Evolutionary conservation across 352 stramenopile species (phyloP), one percentile per base, ranked within the genome.

Genomic region (Phytophthora tentaculata): DNA sequence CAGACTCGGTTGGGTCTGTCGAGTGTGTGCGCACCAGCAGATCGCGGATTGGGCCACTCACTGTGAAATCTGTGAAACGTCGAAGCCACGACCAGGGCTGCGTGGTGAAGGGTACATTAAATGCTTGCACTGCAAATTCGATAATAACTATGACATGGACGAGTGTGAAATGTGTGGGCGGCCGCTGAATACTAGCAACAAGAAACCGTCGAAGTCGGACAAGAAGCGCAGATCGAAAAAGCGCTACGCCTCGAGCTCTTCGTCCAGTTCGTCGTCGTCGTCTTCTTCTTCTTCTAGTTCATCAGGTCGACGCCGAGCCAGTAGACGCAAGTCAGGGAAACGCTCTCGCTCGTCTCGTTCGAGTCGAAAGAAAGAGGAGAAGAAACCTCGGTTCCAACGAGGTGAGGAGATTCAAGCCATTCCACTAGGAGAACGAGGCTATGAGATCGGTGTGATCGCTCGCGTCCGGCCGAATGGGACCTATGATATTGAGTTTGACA

Each of bases 401-500:
- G 84, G 84, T 14, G 81, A 92, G 64, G 79, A 88, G 49, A 79
- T 92, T 20, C 78, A 92, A 69, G 84, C 80, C 2, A 74, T 90
- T 28, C 81, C 81, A 17, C 56, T 89, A 3, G 73, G 79, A 0
- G 74, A 78, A 49, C 56, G 71, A 50, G 71, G 83, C 14, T 87
- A 80, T 50, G 63, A 85, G 53, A 72, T 86, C 12, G 84, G 84
- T 32, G 70, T 81, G 1, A 81, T 92, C 55, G 73, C 75, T 14
- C 75, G 75, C 10, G 71, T 83, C 5, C 84, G 76, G 9, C 74
- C 77, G 5, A 76, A 88, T 61, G 70, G 75, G 13, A 84, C 78
- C 12, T 92, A 92, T 29, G 81, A 92, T 60, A 77, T 92, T 41
- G 83, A 90, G 49, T 89, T 90, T 64, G 81, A 90, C 57, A 84